Base-by-base conservation (phyloP, 2,329 filamentous ascomycete genomes). In the Xylariaceae sp. region DNA sequence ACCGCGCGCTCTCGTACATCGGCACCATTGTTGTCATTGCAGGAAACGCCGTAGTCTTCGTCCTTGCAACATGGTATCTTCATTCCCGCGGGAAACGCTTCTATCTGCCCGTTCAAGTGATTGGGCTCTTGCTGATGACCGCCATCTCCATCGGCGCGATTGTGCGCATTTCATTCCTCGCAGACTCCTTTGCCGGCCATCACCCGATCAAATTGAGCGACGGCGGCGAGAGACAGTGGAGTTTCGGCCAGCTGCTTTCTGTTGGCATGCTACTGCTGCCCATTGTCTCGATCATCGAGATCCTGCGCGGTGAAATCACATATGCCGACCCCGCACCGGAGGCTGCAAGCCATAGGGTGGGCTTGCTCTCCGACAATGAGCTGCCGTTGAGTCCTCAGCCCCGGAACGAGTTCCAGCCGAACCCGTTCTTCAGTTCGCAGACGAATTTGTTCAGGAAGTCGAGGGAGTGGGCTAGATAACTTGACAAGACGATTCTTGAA, bases 21-120 rank as follows among this genome's bases (percentile, higher is more conserved):
- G 85, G 83, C 1, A 88, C 86, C 1, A 82, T 87, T 35, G 79
- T 78, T 4, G 82, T 86, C 45, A 84, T 88, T 48, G 81, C 75
- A 0, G 81, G 78, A 3, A 86, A 88, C 66, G 76, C 74, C 41
- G 66, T 84, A 41, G 77, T 88, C 18, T 88, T 88, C 65, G 73
- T 72, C 1, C 72, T 86, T 0, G 80, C 82, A 0, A 85, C 84
- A 0, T 88, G 83, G 83, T 88, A 88, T 67, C 74, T 88, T 44
- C 85, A 88, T 67, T 78, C 76, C 61, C 77, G 80, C 15, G 69
- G 73, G 15, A 80, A 82, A 61, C 74, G 73, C 34, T 86, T 82
- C 73, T 80, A 85, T 68, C 82, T 79, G 64, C 67, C 69, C 2
- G 75, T 85, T 10, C 84, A 83, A 71, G 71, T 79, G 1, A 73